Evolutionary conservation across 768 basidiomycete species (phyloP), one percentile per base, ranked within the genome.

Genomic region (Tylopilus felleus): DNA sequence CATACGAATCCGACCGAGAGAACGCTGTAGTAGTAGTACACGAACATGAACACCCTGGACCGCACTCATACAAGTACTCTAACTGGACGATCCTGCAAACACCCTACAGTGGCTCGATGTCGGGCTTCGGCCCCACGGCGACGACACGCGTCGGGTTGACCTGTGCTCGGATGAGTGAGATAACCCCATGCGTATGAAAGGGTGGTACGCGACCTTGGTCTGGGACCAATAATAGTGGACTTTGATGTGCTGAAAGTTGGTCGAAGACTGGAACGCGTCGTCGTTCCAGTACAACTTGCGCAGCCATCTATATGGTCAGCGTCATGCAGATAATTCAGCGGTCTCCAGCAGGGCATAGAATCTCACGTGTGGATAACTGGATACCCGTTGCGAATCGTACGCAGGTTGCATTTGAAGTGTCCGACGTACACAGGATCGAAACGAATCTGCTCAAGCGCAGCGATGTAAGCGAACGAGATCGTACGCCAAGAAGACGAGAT

Each of bases 321-420:
- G 33, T 33, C 33, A 16, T 14, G 13, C 3, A 7, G 2, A 16
- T 33, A 16, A 33, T 12, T 14, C 13, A 33, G 39, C 5, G 14
- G 28, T 44, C 12, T 13, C 35, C 16, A 28, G 12, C 1, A 33
- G 4, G n/a, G 23, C 12, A 31, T 35, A 25, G 16, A 8, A 52
- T 35, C 59, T 58, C 28, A 64, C 83, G 67, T 66, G 73, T 98
- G 81, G 46, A 97, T 80, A 45, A 84, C 80, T 19, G 95, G 94
- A 71, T 94, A 98, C 7, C 89, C 89, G 63, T 84, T 75, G 22
- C 95, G 90, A 65, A 97, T 90, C 40, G 81, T 84, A 28, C 86
- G 84, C 59, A 92, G 68, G 76, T 96, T 94, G 74, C 93, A 95
- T 63, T 98, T 98, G 81, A 98, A 98, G 68, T 93, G 91, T 0